These are phyloP conservation scores for Nannochloris sp. DNA, from an alignment of 139 green algal species.

Conservation along the genomic window DNA sequence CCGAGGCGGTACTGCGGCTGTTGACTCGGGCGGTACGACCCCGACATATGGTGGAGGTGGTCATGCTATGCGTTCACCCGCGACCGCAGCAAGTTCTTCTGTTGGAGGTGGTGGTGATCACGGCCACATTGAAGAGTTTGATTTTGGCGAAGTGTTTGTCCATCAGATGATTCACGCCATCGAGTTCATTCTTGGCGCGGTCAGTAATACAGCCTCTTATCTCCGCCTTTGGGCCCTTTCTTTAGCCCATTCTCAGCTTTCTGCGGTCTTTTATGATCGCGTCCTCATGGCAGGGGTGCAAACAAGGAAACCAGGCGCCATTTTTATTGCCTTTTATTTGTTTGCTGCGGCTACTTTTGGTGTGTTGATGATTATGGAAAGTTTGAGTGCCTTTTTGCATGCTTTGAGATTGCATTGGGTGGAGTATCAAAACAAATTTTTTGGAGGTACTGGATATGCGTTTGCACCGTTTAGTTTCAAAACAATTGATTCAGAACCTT, in stretches of 20 bases:
- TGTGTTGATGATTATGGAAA: conserved; percentile 99
- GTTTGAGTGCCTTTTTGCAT: conserved; percentile 94
- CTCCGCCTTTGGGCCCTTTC: conserved; percentile 95
- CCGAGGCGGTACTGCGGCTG: conserved; percentile 7
- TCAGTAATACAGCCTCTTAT: conserved; percentile 99
- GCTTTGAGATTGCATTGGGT: conserved; percentile 97
- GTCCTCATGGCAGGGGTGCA: conserved; percentile 78
- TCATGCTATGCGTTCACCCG: not conserved
- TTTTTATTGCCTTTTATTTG: conserved; percentile 82
- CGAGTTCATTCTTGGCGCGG: conserved; percentile 96
- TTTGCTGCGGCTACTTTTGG: conserved; percentile 86
- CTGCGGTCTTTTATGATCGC: conserved; percentile 89
- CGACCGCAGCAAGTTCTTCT: not conserved
- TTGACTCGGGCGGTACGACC: conserved; percentile 6
- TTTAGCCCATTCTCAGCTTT: conserved; percentile 92
- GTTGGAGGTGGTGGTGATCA: conserved; percentile 7
- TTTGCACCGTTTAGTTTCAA: conserved; percentile 84
- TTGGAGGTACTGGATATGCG: conserved; percentile 76
- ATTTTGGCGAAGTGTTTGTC: conserved; percentile 81
- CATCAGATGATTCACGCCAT: conserved; percentile 98
- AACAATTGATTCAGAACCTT: conserved; percentile 33
- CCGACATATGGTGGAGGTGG: not conserved
- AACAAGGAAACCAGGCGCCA: conserved; percentile 30
- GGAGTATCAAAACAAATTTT: conserved; percentile 86
- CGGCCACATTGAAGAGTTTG: conserved; percentile 80